Conservation (phyloP, 352 stramenopile species). For the Blastocystis sp. region DNA sequence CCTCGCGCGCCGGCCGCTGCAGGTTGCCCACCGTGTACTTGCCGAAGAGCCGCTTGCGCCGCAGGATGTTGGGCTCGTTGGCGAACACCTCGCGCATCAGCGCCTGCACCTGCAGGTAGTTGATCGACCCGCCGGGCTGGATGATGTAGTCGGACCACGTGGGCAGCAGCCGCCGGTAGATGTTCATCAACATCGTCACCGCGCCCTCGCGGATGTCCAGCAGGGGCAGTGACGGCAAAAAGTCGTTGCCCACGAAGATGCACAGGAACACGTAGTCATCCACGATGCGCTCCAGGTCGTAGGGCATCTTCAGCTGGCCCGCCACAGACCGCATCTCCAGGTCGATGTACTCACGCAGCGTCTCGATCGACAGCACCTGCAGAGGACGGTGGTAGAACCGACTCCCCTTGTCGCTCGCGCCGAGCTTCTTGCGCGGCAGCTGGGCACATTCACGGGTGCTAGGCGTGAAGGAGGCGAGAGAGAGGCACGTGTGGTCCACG, state of each 20-base stretch:
- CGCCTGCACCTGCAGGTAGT: conserved; percentile 59
- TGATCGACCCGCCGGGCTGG: conserved; percentile 46
- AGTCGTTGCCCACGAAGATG: conserved; percentile 97
- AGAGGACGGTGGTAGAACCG: conserved; percentile 72
- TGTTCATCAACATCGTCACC: conserved; percentile 73
- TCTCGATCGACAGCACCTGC: conserved; percentile 82
- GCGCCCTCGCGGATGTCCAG: conserved; percentile 82
- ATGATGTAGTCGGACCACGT: conserved; percentile 63
- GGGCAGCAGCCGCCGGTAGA: conserved; percentile 70
- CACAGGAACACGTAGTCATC: conserved; percentile 98
- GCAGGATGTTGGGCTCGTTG: conserved; percentile 53
- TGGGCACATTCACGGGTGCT: conserved; percentile 43
- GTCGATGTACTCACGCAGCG: conserved; percentile 80
- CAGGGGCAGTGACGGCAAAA: conserved; percentile 91
- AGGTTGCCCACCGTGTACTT: conserved; percentile 49
- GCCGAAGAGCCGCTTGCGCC: conserved; percentile 50
- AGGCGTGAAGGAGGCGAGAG: background rate
- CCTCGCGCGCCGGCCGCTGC: background rate
- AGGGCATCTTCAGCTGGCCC: conserved; percentile 79
- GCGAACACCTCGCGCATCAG: conserved; percentile 51
- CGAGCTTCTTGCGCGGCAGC: conserved; percentile 82
- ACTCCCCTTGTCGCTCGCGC: conserved; percentile 74
- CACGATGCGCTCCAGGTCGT: conserved; percentile 90
- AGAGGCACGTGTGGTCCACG: conserved; percentile 19
- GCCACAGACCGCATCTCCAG: conserved; percentile 78